phyloP scores from a whole-genome alignment of 1,284 basidiomycete species.

The Neotropicomus parvogracilis region DNA sequence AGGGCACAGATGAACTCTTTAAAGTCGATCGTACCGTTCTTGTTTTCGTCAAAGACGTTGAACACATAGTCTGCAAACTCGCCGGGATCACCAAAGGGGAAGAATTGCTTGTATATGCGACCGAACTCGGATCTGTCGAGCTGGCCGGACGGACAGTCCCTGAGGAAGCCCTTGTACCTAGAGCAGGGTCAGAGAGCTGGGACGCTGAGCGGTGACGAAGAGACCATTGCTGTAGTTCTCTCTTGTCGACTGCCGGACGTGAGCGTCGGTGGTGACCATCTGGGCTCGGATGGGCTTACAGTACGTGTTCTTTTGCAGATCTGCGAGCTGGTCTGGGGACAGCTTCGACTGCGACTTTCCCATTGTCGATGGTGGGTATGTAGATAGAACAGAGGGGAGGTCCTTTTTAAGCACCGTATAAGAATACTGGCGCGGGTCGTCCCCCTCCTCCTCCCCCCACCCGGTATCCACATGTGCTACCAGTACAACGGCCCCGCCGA shows the following conservation, averaged over 20 bases:
- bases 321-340: slow-evolving; percentile 89
- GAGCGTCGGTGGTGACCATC: slow-evolving; percentile 8
- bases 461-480: slow-evolving; percentile 58
- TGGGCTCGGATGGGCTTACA: slow-evolving; percentile 55
- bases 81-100: slow-evolving; percentile 96
- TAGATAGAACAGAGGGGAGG: slow-evolving; percentile 5
- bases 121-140: slow-evolving; percentile 96
- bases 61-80: slow-evolving; percentile 99
- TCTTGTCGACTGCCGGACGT: slow-evolving; percentile 84
- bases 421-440: slow-evolving; percentile 31
- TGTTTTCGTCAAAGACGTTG: slow-evolving; percentile 95
- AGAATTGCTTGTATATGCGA: slow-evolving; percentile 99
- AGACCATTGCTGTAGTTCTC: slow-evolving; percentile 98
- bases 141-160: slow-evolving; percentile 96
- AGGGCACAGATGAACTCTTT: slow-evolving; percentile 99
- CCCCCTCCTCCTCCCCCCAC: slow-evolving; percentile 29
- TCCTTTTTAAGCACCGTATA: slow-evolving; percentile 38
- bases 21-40: slow-evolving; percentile 95
- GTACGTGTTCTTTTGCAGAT: slow-evolving; percentile 98
- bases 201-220: slow-evolving; percentile 8
- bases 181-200: slow-evolving; percentile 12
- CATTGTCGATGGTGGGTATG: slow-evolving; percentile 47
- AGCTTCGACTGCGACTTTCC: slow-evolving; percentile 98
- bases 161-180: slow-evolving; percentile 99
- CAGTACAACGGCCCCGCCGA: slow-evolving; percentile 59